These are phyloP conservation scores for Lagenaria siceraria DNA, from an alignment of 306 rosid genomes.

Conservation along the genomic window DNA sequence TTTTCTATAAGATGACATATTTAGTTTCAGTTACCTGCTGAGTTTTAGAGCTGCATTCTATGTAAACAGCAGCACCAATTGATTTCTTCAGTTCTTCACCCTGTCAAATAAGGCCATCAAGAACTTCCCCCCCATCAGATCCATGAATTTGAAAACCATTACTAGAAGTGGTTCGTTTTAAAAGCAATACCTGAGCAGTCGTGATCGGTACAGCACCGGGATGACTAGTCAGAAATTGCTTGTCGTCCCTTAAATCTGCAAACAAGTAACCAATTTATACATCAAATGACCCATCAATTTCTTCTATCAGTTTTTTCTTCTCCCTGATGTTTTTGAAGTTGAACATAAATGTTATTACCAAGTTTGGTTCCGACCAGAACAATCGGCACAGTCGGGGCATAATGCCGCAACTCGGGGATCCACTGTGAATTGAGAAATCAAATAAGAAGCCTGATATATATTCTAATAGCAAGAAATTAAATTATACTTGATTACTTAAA, in stretches of 20 bases:
- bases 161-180: neutral
- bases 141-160: neutral
- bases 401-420: slow-evolving; percentile 43
- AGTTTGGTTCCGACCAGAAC: slow-evolving; percentile 46
- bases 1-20: neutral
- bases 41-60: slow-evolving; percentile 95
- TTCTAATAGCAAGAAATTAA: neutral
- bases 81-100: slow-evolving; percentile 90
- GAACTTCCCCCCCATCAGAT: neutral
- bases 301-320: neutral
- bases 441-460: neutral
- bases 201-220: slow-evolving; percentile 34
- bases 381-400: slow-evolving; percentile 40
- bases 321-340: neutral
- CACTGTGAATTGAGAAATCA: slow-evolving; percentile 16
- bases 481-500: neutral
- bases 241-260: slow-evolving; percentile 38
- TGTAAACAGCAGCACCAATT: slow-evolving; percentile 80
- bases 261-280: neutral
- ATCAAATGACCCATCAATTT: neutral
- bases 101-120: slow-evolving; percentile 22
- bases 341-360: slow-evolving; percentile 11
- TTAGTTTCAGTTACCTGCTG: slow-evolving; percentile 46
- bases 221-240: slow-evolving; percentile 28
- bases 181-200: slow-evolving; percentile 22